Evolutionary conservation across 2,329 filamentous ascomycete species (phyloP).

Genomic region (Alternaria sp.): DNA sequence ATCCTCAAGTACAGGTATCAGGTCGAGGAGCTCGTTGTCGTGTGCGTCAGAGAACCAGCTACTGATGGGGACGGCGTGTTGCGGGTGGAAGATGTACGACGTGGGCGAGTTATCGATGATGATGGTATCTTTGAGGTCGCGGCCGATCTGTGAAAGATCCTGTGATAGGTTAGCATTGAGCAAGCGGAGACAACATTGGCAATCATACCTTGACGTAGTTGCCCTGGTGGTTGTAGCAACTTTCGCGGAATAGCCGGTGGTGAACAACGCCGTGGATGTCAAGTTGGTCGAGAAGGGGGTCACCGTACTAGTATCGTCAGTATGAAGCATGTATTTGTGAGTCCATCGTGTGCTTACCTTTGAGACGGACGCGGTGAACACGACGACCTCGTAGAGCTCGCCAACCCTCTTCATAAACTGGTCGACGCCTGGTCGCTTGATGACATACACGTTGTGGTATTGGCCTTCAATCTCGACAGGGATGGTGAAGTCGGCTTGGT

Average conservation of each 20-base stretch:
- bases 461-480: conserved; percentile 98
- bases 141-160: conserved; percentile 94
- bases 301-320: conserved; percentile 74
- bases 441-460: conserved; percentile 99
- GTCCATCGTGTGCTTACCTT: conserved; percentile 66
- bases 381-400: conserved; percentile 96
- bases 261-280: conserved; percentile 98
- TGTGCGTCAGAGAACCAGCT: conserved; percentile 99
- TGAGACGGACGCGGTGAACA: conserved; percentile 97
- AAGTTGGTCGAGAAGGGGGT: conserved; percentile 92
- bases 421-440: conserved; percentile 98
- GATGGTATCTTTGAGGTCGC: conserved; percentile 95
- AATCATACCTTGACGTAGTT: conserved; percentile 86
- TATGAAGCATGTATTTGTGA: not conserved
- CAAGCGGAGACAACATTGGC: not conserved
- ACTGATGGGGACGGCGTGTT: conserved; percentile 98
- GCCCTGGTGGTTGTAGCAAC: conserved; percentile 98
- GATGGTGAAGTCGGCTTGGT: conserved; percentile 98
- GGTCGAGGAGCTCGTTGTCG: conserved; percentile 95
- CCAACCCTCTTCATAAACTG: conserved; percentile 99
- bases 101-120: conserved; percentile 99
- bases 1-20: conserved; percentile 98
- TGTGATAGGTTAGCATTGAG: conserved; percentile 32
- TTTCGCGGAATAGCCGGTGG: conserved; percentile 94
- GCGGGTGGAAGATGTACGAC: conserved; percentile 98